A percentile compares a stretch with the other conserved stretches of the same genome.
Evolutionary conservation across 306 rosid species (phyloP).

Genomic region (Pyrus pyrifolia): DNA sequence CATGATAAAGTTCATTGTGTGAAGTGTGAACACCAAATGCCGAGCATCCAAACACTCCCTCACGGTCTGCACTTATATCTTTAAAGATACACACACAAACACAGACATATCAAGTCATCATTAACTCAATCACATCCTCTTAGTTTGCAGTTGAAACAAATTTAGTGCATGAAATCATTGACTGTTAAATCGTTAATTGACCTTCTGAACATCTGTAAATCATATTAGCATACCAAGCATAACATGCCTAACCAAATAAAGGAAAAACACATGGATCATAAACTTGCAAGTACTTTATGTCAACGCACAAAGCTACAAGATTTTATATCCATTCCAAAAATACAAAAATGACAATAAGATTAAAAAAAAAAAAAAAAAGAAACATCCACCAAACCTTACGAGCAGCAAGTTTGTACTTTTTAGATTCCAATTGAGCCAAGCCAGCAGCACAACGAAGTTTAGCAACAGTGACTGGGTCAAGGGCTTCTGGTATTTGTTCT

Average conservation of each 20-base stretch:
- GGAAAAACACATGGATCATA: not conserved
- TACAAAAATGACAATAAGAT: not conserved
- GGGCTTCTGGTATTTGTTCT: slow-evolving; percentile 66
- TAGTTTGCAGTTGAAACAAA: not conserved
- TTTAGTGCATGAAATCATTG: not conserved
- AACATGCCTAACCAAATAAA: not conserved
- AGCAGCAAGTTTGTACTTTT: slow-evolving; percentile 97
- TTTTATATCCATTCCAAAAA: not conserved
- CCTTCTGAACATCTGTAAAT: not conserved
- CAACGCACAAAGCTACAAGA: not conserved
- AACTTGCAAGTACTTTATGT: not conserved
- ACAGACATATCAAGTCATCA: not conserved
- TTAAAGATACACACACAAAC: not conserved
- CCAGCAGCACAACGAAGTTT: slow-evolving; percentile 92
- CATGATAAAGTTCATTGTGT: not conserved
- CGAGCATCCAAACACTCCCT: not conserved
- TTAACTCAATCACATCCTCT: not conserved
- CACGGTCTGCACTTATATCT: not conserved
- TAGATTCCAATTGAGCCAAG: slow-evolving; percentile 88
- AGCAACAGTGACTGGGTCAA: slow-evolving; percentile 45
- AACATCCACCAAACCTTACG: slow-evolving; percentile 63
- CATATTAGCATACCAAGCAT: not conserved
- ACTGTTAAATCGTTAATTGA: not conserved
- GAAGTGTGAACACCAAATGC: not conserved
- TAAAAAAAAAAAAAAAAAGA: too few species aligned